Base-by-base conservation (phyloP, 1,139 yeast species). In the Schizosaccharomyces versatilis region DNA sequence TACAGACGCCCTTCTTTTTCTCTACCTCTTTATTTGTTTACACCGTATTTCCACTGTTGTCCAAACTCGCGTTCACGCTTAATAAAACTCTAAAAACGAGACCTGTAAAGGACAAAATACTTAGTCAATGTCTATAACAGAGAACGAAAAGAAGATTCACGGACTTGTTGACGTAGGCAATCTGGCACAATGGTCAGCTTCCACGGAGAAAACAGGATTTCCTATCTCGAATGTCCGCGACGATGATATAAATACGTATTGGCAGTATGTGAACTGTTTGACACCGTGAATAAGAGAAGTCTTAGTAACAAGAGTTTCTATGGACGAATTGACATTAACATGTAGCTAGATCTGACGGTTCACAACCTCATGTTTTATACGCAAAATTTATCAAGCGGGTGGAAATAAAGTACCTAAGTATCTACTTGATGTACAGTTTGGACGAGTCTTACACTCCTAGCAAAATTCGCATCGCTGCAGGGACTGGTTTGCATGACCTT, bases 391-490 rank as follows among this genome's bases (percentile, higher is more conserved):
- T 90, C 47, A 86, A 84, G 64, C 73, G 78, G 55, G 94, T 88
- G 6, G 72, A 80, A 19, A 69, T 93, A 5, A 79, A 80, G 36
- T 58, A 85, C 56, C 69, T 93, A 3, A 78, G 86, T 1, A 65
- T 93, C 15, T 93, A 81, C 71, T 71, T 80, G 52, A 79, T 81
- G 65, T 76, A 73, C 66, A 66, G 71, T 3, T 66, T 76, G 5
- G 98, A 93, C 66, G 98, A 93, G 66, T 83, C 95, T 32, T 93
- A 93, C 63, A 86, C 98, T 0, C 98, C 99, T 0, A 76, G 81
- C 32, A 74, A 75, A 58, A 75, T 93, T 44, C 71, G 74, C 38
- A 72, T 90, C 1, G 70, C 77, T 64, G 88, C 94, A 0, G 99
- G 99, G 0, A 79, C 82, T 36, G 88, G 94, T 2, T 80, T 81